Base-by-base conservation (phyloP, 805 yeast genomes). In the Teunomyces gatunensis region DNA sequence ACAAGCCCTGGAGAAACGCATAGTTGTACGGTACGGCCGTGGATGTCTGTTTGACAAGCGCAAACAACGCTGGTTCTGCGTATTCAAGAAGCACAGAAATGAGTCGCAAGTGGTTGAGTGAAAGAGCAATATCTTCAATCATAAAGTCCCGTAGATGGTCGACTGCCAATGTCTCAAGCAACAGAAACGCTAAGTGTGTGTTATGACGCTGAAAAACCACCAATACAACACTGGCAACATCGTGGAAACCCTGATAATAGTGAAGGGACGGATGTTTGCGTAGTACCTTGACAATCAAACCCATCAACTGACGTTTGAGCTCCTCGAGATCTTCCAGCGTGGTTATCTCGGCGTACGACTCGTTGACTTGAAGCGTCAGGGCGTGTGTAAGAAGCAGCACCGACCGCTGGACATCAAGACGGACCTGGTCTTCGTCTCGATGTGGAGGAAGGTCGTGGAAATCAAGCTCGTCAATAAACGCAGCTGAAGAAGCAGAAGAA, bases 161-260 rank as follows among this genome's bases (percentile, higher is more conserved):
- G 6, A 86, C 54, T 0, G 94, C 74, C 41, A 89, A 68, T 27
- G 67, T 61, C 47, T 82, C 84, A 43, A 91, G 67, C 5, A 82
- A 57, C 17, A 58, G 58, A 48, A 71, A 77, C 2, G 76, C 64
- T 32, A 59, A 44, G n/a, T 49, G 46, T 55, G 68, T 73, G 41
- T 66, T 57, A 6, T 49, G 51, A 15, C 59, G 57, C 32, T 57
- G 59, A 53, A 82, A 80, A 1, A 85, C 79, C 13, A 85, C 60
- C 4, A 87, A 67, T 5, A 87, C 70, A 4, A 87, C 75, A 32
- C 87, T 75, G 1, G 89, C 90, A 17, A 94, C 72, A 57, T 94
- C 98, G 64, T 92, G 98, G 63, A 78, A 89, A 0, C 99, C 99
- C 66, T 92, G 99, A 63, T 90, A 92, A 64, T 92, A 92, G 49